Evolutionary conservation across 1,284 basidiomycete genomes (phyloP), one percentile per base, ranked within the genome.

Genomic region (Cutaneotrichosporon spelunceum): DNA sequence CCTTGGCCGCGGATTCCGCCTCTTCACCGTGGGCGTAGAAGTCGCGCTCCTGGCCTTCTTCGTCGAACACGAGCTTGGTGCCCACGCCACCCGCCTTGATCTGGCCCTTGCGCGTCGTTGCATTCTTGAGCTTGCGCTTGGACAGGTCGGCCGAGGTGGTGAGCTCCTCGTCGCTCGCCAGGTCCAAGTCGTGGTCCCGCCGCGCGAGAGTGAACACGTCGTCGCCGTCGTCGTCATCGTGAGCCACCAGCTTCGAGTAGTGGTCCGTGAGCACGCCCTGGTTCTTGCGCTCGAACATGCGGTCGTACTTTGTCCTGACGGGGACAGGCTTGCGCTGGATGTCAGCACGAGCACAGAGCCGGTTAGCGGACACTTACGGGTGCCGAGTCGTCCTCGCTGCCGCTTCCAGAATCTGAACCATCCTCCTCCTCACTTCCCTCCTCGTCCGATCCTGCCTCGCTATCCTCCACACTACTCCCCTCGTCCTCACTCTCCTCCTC

Each of bases 201-300:
- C 95, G 88, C 74, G 93, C 93, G 66, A 99, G 85, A 0, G 91
- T 94, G 75, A 99, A 90, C 72, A 98, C 95, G 63, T 96, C 94
- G 29, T 81, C 82, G 29, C 64, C 74, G 23, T 70, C 72, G 54
- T 82, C 84, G 29, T 74, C 80, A 49, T 78, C 75, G 61, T 88
- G 88, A 62, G 91, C 89, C 59, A 98, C 83, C 55, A 99, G 87
- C 72, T 92, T 93, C 61, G 83, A 84, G 80, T 97, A 98, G 77
- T 97, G 94, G 66, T 88, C 86, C 0, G 93, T 93, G 21, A 98
- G 84, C 57, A 98, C 89, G 67, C 87, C 89, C 78, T 97, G 94
- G 77, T 98, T 98, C 79, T 91, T 94, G 62, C 95, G 87, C 73
- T 91, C 90, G 74, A 99, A 99, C 92, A 99, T 97, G 57, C 93